phyloP scores from a whole-genome alignment of 768 basidiomycete species.

The Suillus weaverae region DNA sequence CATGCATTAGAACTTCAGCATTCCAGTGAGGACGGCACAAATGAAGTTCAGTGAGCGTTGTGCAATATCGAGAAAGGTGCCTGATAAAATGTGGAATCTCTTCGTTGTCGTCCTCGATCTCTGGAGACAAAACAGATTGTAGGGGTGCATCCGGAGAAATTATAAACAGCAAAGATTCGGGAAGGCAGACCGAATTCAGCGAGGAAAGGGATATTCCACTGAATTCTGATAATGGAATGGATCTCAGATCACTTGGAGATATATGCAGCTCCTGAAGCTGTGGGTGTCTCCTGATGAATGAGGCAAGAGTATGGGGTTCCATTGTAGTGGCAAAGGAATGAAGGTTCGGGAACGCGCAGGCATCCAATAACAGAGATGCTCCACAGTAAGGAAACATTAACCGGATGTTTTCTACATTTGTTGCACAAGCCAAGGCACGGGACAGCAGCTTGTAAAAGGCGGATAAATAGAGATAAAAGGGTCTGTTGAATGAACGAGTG shows the following conservation, averaged over 20 bases:
- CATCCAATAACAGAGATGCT: background rate
- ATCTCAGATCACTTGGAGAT: background rate
- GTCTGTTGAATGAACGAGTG: background rate
- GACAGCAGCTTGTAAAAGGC: conserved; percentile 4
- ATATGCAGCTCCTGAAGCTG: conserved; percentile 4
- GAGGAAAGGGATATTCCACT: conserved; percentile 2
- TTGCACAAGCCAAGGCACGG: background rate
- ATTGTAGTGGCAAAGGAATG: conserved; percentile 5
- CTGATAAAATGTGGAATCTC: background rate
- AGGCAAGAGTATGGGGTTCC: conserved; percentile 3
- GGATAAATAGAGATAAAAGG: conserved; percentile 8
- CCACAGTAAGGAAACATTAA: conserved; percentile 10
- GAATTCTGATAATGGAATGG: conserved; percentile 1
- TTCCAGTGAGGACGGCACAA: conserved; percentile 1
- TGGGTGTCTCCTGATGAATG: conserved; percentile 8
- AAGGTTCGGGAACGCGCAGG: conserved; percentile 5
- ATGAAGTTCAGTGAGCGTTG: background rate
- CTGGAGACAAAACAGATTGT: background rate
- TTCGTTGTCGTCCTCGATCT: conserved; percentile 6
- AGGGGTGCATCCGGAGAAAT: conserved; percentile 7
- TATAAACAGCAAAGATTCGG: conserved; percentile 3
- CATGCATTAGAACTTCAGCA: background rate
- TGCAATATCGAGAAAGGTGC: background rate
- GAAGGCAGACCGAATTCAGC: background rate
- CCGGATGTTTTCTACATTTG: background rate